These are phyloP conservation scores for Bonnemaisonia californica DNA, from an alignment of 31 red algal species.

Conservation along the genomic window DNA sequence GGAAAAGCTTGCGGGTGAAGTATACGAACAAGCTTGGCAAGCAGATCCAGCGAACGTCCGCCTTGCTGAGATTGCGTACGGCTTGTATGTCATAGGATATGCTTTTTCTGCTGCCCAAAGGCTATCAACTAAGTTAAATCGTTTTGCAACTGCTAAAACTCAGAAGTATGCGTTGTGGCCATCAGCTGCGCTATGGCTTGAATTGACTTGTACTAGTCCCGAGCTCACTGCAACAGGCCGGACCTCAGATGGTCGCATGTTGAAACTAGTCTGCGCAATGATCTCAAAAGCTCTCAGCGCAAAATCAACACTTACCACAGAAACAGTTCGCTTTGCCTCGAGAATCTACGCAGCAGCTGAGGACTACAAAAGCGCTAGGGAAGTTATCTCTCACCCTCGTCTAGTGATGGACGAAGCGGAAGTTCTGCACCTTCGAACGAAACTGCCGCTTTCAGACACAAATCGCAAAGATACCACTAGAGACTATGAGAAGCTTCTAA, in stretches of 20 bases:
- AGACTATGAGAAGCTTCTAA: constrained; percentile 24
- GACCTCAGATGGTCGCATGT: constrained; percentile 30
- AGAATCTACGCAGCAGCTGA: constrained; percentile 5
- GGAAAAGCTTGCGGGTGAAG: constrained; percentile 40
- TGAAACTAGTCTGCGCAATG: constrained; percentile 24
- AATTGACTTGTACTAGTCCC: constrained; percentile 19
- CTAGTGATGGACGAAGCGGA: constrained; percentile 61
- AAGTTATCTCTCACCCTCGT: constrained; percentile 44
- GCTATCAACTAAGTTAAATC: constrained; percentile 42
- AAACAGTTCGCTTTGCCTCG: constrained; percentile 32
- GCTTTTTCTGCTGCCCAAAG: constrained; percentile 46
- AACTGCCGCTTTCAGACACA: constrained; percentile 3
- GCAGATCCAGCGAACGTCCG: constrained; percentile 28
- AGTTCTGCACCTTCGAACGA: constrained; percentile 32
- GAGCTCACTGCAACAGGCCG: not conserved
- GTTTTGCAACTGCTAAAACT: constrained; percentile 26
- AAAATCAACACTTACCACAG: constrained; percentile 31
- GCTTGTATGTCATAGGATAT: constrained; percentile 41
- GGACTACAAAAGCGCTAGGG: constrained; percentile 23
- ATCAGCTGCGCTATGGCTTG: constrained; percentile 41
- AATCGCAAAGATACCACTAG: not conserved
- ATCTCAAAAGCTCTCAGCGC: constrained; percentile 23
- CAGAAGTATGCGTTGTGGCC: constrained; percentile 57
- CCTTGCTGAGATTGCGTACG: constrained; percentile 52
- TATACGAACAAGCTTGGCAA: constrained; percentile 58